phyloP scores from a whole-genome alignment of 192 early-diverging fungal species.

The Coemansia sp. region DNA sequence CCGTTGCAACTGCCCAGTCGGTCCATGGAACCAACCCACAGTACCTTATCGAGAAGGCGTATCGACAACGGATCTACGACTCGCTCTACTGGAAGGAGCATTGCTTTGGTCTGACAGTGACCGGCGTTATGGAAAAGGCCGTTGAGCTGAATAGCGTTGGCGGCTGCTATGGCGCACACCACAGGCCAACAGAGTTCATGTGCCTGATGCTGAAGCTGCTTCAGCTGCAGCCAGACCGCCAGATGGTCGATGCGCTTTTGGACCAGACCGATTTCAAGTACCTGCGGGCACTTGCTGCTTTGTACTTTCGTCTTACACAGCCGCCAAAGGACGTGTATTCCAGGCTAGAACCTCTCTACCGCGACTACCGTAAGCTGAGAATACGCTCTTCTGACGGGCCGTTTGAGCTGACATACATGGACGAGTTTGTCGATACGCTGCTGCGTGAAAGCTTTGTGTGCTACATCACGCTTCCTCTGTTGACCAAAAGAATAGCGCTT shows the following conservation, averaged over 20 bases:
- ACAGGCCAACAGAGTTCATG: conserved; percentile 89
- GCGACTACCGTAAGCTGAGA: conserved; percentile 86
- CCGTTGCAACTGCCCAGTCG: conserved; percentile 64
- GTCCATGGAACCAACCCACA: conserved; percentile 94
- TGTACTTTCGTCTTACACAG: conserved; percentile 83
- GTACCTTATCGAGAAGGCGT: conserved; percentile 93
- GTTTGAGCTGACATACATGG: conserved; percentile 69
- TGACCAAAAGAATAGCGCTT: conserved; percentile 76
- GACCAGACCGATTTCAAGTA: conserved; percentile 87
- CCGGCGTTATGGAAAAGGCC: conserved; percentile 88
- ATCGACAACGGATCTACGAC: conserved; percentile 87
- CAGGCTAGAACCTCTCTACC: conserved; percentile 81
- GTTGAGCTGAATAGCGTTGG: conserved; percentile 72
- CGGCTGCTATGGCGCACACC: conserved; percentile 76
- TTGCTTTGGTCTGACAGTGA: conserved; percentile 92
- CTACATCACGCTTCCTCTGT: conserved; percentile 84
- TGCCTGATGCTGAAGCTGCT: conserved; percentile 88
- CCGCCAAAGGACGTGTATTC: conserved; percentile 79
- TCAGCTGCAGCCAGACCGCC: conserved; percentile 88
- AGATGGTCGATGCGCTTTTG: conserved; percentile 84
- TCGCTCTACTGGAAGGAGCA: conserved; percentile 96
- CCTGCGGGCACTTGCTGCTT: conserved; percentile 83
- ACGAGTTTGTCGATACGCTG: conserved; percentile 89
- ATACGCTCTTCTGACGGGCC: conserved; percentile 34
- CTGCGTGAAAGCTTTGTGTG: conserved; percentile 79